Conservation (phyloP, 805 yeast species). For the Brettanomyces sp. region DNA sequence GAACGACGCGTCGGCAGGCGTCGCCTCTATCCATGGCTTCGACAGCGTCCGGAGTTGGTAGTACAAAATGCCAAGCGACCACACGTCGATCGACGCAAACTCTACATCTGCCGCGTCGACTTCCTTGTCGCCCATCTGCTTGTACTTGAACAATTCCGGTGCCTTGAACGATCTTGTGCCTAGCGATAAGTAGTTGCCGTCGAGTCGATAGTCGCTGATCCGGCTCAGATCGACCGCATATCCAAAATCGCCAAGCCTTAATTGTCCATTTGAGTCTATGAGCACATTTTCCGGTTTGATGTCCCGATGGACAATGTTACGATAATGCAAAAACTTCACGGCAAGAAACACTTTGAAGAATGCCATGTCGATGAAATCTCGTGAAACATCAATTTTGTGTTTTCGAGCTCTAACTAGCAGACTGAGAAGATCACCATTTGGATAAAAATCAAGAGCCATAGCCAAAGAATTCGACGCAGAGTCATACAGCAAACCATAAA, state of each 20-base stretch:
- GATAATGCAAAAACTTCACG: slow-evolving; percentile 34
- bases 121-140: background rate
- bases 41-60: slow-evolving; percentile 34
- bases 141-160: slow-evolving; percentile 33
- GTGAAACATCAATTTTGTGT: slow-evolving; percentile 21
- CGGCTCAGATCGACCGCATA: slow-evolving; percentile 31
- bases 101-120: slow-evolving; percentile 7
- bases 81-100: slow-evolving; percentile 34
- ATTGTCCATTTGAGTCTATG: slow-evolving; percentile 33
- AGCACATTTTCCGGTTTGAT: slow-evolving; percentile 47
- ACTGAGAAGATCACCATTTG: slow-evolving; percentile 39
- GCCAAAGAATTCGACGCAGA: slow-evolving; percentile 12
- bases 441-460: slow-evolving; percentile 33
- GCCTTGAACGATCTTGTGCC: slow-evolving; percentile 50
- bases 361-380: slow-evolving; percentile 33
- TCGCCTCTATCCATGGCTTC: slow-evolving; percentile 40
- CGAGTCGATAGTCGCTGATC: slow-evolving; percentile 11
- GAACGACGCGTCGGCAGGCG: slow-evolving; percentile 9
- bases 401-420: slow-evolving; percentile 31
- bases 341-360: slow-evolving; percentile 46
- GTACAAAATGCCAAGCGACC: slow-evolving; percentile 45
- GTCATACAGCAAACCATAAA: background rate
- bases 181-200: slow-evolving; percentile 21
- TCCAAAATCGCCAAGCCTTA: slow-evolving; percentile 44
- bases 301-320: slow-evolving; percentile 39